phyloP scores from a whole-genome alignment of 352 stramenopile genomes.

The Phytopythium cucurbitacearum region DNA sequence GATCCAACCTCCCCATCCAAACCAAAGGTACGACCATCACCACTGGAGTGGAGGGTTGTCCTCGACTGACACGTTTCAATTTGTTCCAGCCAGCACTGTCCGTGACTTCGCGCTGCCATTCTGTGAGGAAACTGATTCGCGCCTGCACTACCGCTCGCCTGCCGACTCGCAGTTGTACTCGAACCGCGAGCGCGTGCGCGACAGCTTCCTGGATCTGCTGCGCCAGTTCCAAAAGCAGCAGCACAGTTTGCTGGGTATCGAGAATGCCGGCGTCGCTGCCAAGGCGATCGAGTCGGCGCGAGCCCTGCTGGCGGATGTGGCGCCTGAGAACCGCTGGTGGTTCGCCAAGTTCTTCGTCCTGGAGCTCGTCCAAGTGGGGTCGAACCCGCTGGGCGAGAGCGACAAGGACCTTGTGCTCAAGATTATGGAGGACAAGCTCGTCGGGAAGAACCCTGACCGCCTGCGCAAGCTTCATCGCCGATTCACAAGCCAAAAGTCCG shows the following conservation, averaged over 20 bases:
- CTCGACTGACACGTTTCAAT: not conserved
- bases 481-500: constrained; percentile 51
- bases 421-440: constrained; percentile 66
- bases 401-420: constrained; percentile 68
- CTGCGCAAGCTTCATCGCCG: constrained; percentile 67
- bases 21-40: constrained; percentile 25
- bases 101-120: constrained; percentile 61
- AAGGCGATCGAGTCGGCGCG: constrained; percentile 22
- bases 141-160: constrained; percentile 55
- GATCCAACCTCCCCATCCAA: constrained; percentile 46
- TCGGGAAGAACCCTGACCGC: constrained; percentile 59
- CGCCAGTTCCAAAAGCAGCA: constrained; percentile 59
- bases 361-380: constrained; percentile 60
- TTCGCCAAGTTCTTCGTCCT: constrained; percentile 74
- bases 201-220: constrained; percentile 51
- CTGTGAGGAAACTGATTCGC: constrained; percentile 62
- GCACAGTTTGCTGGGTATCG: constrained; percentile 39
- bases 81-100: constrained; percentile 25
- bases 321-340: constrained; percentile 64
- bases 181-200: constrained; percentile 66
- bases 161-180: constrained; percentile 47
- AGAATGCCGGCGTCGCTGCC: constrained; percentile 22
- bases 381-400: constrained; percentile 64
- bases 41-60: not conserved
- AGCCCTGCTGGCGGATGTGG: constrained; percentile 32